Percentiles rank a stretch among this genome's conserved stretches.
Evolutionary conservation across 1,284 basidiomycete genomes (phyloP).

Genomic region (Sparassis latifolia): DNA sequence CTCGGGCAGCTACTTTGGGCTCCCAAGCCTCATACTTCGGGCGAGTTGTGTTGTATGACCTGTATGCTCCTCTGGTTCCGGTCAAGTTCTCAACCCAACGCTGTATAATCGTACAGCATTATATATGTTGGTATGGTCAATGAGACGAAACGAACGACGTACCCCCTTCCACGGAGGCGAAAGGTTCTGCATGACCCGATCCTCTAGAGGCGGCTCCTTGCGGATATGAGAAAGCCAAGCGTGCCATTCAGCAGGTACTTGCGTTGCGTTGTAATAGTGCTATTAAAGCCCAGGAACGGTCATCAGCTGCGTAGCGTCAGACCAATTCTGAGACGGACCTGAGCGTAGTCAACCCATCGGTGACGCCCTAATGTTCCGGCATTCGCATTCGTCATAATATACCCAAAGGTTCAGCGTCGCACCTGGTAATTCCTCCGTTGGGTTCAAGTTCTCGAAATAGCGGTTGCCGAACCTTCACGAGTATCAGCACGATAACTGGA

Average conservation of each 20-base stretch:
- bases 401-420: conserved; percentile 16
- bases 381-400: background rate
- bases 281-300: conserved; percentile 21
- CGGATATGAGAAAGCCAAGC: conserved; percentile 92
- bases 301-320: background rate
- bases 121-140: background rate
- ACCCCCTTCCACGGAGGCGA: conserved; percentile 82
- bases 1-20: conserved; percentile 59
- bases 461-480: conserved; percentile 74
- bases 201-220: conserved; percentile 69
- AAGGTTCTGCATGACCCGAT: conserved; percentile 60
- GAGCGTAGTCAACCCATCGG: conserved; percentile 89
- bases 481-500: background rate
- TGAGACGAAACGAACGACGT: conserved; percentile 27
- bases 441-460: conserved; percentile 87
- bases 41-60: conserved; percentile 78
- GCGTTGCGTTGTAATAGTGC: conserved; percentile 85
- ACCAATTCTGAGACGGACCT: conserved; percentile 39
- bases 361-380: conserved; percentile 60
- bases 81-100: conserved; percentile 84
- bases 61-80: conserved; percentile 85
- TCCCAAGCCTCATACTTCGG: conserved; percentile 85
- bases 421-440: conserved; percentile 84
- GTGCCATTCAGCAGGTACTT: conserved; percentile 93
- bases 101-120: conserved; percentile 31